Evolutionary conservation across 371 early-diverging fungal species (phyloP), one percentile per base, ranked within the genome.

Genomic region (Mucor racemosus): DNA sequence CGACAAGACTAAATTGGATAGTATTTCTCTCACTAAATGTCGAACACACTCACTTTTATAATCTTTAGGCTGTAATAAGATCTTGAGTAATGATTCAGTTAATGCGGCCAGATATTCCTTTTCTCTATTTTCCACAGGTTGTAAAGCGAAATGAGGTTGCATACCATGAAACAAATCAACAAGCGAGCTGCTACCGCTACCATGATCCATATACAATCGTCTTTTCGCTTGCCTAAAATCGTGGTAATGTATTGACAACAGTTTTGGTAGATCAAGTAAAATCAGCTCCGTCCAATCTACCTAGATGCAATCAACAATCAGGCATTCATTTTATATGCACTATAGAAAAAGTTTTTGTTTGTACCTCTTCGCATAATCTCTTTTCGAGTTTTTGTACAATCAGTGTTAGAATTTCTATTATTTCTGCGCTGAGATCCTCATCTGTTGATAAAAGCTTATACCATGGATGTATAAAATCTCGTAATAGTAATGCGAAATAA

Each of bases 401-500:
- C 10, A 69, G 58, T 0, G 74, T 79, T 15, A 86, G 58, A 7
- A 85, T 67, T 39, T 71, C 53, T 6, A 84, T 76, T 42, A 88
- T 67, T 38, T 82, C 81, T 3, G 73, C 57, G n/a, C 74, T 72
- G 9, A 86, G 73, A n/a, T 86, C 84, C 39, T 84, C 77, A 64
- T 88, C 88, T 13, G 78, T 77, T 5, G 88, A 80, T 17, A 88
- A 68, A 0, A 75, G 63, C 15, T 79, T 68, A 42, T 88, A 88
- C 88, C 88, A 88, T 2, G 86, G 84, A 65, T 85, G 81, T 48
- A 88, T 86, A 53, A 88, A 88, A 53, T 86, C 86, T n/a, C 86
- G 74, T 53, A 88, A 71, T 36, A 86, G 61, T 34, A 86, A 66
- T 14, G 88, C 86, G 34, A 88, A 71, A 68, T 85, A 85, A 34